These are phyloP conservation scores for Erythrobasidium hasegawianum DNA, from an alignment of 1,284 basidiomycete genomes.

Conservation along the genomic window DNA sequence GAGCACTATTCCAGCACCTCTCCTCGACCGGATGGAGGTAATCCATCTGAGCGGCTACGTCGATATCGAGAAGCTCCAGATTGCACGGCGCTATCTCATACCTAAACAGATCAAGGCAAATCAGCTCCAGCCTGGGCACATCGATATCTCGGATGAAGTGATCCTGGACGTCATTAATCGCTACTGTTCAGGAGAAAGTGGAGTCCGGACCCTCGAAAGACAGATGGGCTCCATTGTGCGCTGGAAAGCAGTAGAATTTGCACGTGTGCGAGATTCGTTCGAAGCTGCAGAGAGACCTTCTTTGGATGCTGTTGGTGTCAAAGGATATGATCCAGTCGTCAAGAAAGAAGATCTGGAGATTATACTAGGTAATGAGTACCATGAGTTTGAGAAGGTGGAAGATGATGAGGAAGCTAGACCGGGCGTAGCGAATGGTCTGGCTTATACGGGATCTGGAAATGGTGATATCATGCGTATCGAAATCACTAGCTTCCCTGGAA, in stretches of 20 bases:
- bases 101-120: slow-evolving; percentile 76
- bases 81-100: slow-evolving; percentile 59
- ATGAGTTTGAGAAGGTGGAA: slow-evolving; percentile 73
- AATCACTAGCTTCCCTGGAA: slow-evolving; percentile 67
- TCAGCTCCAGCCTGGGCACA: slow-evolving; percentile 58
- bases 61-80: slow-evolving; percentile 52
- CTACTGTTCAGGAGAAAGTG: slow-evolving; percentile 76
- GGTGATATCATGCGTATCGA: slow-evolving; percentile 81
- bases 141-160: slow-evolving; percentile 63
- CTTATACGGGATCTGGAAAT: slow-evolving; percentile 81
- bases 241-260: slow-evolving; percentile 83
- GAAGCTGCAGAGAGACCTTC: slow-evolving; percentile 30
- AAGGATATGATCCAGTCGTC: slow-evolving; percentile 62
- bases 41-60: slow-evolving; percentile 52
- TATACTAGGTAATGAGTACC: slow-evolving; percentile 76
- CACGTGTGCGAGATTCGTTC: slow-evolving; percentile 61
- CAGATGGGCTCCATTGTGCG: slow-evolving; percentile 79
- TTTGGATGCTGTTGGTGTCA: slow-evolving; percentile 40
- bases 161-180: slow-evolving; percentile 66
- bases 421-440: slow-evolving; percentile 70
- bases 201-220: slow-evolving; percentile 84
- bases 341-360: slow-evolving; percentile 70
- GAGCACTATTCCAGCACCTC: slow-evolving; percentile 51
- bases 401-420: slow-evolving; percentile 54
- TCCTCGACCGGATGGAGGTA: slow-evolving; percentile 52